These are phyloP conservation scores for Vicia sativa DNA, from an alignment of 306 rosid genomes.

Conservation along the genomic window DNA sequence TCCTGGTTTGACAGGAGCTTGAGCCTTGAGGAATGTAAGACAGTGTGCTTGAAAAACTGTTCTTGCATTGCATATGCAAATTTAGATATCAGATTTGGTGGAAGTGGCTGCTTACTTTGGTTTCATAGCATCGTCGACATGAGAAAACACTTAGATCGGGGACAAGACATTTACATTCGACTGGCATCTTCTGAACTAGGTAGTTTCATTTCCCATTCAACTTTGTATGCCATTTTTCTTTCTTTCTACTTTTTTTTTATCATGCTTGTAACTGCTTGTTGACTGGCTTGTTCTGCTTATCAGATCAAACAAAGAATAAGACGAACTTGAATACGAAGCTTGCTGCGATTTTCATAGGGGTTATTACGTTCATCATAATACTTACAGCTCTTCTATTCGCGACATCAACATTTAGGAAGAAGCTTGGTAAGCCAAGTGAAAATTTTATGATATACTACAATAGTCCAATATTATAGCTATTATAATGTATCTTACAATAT, in stretches of 20 bases:
- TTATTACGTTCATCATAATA: neutral
- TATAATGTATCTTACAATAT: no score
- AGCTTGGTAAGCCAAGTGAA: slow-evolving; percentile 4
- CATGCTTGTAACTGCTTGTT: neutral
- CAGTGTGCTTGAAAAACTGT: slow-evolving; percentile 36
- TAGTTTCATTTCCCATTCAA: neutral
- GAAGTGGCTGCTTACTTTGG: slow-evolving; percentile 50
- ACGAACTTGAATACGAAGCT: slow-evolving; percentile 13
- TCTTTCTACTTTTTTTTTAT: neutral
- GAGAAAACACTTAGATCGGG: slow-evolving; percentile 1
- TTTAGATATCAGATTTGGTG: slow-evolving; percentile 19
- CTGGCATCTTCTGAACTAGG: neutral
- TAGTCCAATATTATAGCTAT: neutral
- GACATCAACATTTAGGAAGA: neutral
- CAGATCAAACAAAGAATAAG: slow-evolving; percentile 6
- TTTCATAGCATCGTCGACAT: slow-evolving; percentile 39
- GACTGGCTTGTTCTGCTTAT: neutral
- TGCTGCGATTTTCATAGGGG: slow-evolving; percentile 9
- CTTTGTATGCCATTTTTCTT: neutral
- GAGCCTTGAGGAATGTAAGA: slow-evolving; percentile 36
- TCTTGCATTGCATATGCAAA: slow-evolving; percentile 37
- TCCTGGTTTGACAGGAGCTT: slow-evolving; percentile 34
- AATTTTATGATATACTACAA: neutral
- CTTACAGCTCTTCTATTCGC: neutral
- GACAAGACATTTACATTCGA: neutral